A percentile compares a stretch with the other conserved stretches of the same genome.
phyloP scores from a whole-genome alignment of 345 rosid genomes.

The Acer campestre region DNA sequence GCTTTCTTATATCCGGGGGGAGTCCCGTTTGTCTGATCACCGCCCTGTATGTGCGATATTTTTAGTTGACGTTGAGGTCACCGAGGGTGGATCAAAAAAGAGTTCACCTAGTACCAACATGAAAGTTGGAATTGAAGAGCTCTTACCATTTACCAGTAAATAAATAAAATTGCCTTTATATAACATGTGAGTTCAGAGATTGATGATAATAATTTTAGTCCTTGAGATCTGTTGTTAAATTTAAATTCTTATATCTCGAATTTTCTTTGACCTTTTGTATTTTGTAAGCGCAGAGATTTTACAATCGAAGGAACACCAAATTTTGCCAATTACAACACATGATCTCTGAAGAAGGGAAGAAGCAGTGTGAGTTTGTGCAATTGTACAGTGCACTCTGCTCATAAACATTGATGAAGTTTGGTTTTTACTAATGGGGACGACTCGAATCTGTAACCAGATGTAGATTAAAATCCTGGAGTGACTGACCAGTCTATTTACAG shows the following conservation, averaged over 20 bases:
- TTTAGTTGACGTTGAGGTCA: conserved; percentile 51
- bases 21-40: conserved; percentile 85
- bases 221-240: not conserved
- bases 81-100: conserved; percentile 38
- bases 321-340: not conserved
- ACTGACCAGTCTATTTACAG: too few relatives aligned
- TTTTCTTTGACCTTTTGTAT: conserved; percentile 4
- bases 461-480: not conserved
- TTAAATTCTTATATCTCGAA: not conserved
- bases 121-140: conserved; percentile 49
- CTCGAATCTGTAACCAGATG: not conserved
- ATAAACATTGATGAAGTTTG: not conserved
- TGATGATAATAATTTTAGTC: not conserved
- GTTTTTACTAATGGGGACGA: not conserved
- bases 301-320: conserved; percentile 5
- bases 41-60: conserved; percentile 78
- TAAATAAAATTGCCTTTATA: not conserved
- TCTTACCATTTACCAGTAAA: conserved; percentile 31
- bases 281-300: not conserved
- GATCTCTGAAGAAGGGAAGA: not conserved
- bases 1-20: conserved; percentile 58
- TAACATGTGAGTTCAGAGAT: conserved; percentile 22
- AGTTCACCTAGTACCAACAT: conserved; percentile 29
- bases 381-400: conserved; percentile 13
- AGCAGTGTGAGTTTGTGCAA: not conserved